A percentile compares a stretch with the other conserved stretches of the same genome.
Conservation (phyloP, 2,329 filamentous ascomycete species). For the Chalaropsis ovoidea region DNA sequence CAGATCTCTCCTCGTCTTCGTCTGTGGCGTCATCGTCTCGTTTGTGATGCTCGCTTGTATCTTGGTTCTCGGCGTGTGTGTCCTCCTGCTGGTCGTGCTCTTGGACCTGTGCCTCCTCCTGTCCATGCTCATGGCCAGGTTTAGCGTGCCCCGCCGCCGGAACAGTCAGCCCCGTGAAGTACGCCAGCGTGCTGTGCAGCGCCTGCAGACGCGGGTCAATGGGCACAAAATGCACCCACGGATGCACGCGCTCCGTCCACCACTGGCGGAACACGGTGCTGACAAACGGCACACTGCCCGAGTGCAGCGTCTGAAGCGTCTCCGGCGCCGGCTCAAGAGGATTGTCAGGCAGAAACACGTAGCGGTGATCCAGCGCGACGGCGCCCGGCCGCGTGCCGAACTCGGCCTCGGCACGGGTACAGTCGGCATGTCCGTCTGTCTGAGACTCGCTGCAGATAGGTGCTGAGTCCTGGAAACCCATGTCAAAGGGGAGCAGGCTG, state of each 20-base stretch:
- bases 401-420: slow-evolving; percentile 43
- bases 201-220: slow-evolving; percentile 63
- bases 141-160: slow-evolving; percentile 17
- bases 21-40: neutral
- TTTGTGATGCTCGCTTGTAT: slow-evolving; percentile 27
- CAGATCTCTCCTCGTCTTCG: neutral
- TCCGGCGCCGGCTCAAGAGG: slow-evolving; percentile 59
- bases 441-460: slow-evolving; percentile 17
- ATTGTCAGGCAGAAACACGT: slow-evolving; percentile 62
- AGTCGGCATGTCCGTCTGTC: slow-evolving; percentile 29
- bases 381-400: slow-evolving; percentile 32
- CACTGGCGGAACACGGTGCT: slow-evolving; percentile 66
- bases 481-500: slow-evolving; percentile 40
- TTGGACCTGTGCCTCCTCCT: neutral
- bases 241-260: slow-evolving; percentile 62
- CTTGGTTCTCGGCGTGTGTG: no score
- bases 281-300: slow-evolving; percentile 58
- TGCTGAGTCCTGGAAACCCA: slow-evolving; percentile 2
- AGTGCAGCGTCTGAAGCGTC: slow-evolving; percentile 45
- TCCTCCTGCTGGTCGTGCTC: no score
- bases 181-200: slow-evolving; percentile 62
- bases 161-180: slow-evolving; percentile 52
- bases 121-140: slow-evolving; percentile 30
- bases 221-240: slow-evolving; percentile 75
- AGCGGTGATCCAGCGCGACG: slow-evolving; percentile 42